Conservation (phyloP, 345 rosid genomes). For the Combretum micranthum region DNA sequence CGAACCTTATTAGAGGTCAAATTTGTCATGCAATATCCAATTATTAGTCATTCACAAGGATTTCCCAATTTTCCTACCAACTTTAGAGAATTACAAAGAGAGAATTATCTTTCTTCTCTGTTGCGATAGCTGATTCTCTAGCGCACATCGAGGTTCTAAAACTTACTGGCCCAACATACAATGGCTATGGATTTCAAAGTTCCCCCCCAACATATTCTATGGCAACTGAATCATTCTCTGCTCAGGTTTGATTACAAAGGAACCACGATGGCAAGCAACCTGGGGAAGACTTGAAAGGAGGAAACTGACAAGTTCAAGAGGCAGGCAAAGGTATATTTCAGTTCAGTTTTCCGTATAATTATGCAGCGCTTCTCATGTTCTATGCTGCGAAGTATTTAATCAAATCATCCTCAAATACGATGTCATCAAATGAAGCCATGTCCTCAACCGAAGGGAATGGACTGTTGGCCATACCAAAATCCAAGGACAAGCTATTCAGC, state of each 20-base stretch:
- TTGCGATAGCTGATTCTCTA: too few species aligned
- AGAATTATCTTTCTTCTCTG: background rate
- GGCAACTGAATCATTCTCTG: too few species aligned
- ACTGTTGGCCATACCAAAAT: conserved; percentile 23
- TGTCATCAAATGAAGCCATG: conserved; percentile 14
- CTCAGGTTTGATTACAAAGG: too few species aligned
- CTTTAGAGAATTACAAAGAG: background rate
- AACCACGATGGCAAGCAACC: too few species aligned
- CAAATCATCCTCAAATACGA: conserved; percentile 17
- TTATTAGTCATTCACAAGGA: conserved; percentile 7
- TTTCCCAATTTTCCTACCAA: background rate
- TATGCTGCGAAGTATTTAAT: conserved; percentile 21
- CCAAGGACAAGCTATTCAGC: conserved; percentile 34
- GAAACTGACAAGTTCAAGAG: too few species aligned
- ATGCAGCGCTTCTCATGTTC: background rate
- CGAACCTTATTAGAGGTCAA: background rate
- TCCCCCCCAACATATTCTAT: too few species aligned
- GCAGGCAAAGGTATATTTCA: too few species aligned
- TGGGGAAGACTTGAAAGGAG: too few species aligned
- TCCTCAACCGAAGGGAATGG: conserved; percentile 15
- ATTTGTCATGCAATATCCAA: background rate
- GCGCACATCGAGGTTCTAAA: too few species aligned
- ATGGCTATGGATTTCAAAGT: too few species aligned
- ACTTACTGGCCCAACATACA: too few species aligned
- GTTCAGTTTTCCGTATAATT: too few species aligned